These are phyloP conservation scores for Fraxinus dipetala DNA, from an alignment of 305 asterid species.

Conservation along the genomic window DNA sequence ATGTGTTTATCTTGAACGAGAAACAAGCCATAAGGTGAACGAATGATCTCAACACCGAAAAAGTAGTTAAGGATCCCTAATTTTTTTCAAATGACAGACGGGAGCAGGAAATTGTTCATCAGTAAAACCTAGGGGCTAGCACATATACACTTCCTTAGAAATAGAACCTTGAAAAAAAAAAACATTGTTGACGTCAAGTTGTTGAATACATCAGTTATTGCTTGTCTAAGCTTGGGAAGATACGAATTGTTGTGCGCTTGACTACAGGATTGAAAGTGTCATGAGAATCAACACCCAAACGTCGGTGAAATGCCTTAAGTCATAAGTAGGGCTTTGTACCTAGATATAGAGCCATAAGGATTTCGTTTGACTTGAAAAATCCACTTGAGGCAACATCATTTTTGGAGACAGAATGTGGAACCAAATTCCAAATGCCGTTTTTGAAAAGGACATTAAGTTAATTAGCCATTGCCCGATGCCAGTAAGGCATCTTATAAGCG, in stretches of 20 bases:
- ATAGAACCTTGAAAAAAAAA: background rate
- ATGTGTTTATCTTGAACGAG: background rate
- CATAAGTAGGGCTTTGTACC: background rate
- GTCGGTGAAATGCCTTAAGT: background rate
- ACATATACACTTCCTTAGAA: background rate
- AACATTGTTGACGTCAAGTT: background rate
- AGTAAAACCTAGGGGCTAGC: background rate
- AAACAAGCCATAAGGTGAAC: background rate
- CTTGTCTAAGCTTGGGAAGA: background rate
- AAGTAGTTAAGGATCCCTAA: background rate
- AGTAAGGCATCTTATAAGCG: background rate
- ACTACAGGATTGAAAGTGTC: background rate
- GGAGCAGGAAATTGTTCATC: background rate
- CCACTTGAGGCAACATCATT: background rate
- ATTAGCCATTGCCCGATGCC: background rate
- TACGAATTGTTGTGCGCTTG: background rate
- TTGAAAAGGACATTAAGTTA: background rate
- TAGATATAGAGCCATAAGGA: background rate
- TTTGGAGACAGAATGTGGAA: background rate
- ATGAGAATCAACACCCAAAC: background rate
- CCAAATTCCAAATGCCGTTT: background rate
- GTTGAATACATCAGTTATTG: background rate
- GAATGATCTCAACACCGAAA: background rate
- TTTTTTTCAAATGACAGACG: background rate
- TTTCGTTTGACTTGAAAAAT: background rate